These are phyloP conservation scores for Emericellopsis cladophorae DNA, from an alignment of 2,329 filamentous ascomycete genomes.

Conservation along the genomic window DNA sequence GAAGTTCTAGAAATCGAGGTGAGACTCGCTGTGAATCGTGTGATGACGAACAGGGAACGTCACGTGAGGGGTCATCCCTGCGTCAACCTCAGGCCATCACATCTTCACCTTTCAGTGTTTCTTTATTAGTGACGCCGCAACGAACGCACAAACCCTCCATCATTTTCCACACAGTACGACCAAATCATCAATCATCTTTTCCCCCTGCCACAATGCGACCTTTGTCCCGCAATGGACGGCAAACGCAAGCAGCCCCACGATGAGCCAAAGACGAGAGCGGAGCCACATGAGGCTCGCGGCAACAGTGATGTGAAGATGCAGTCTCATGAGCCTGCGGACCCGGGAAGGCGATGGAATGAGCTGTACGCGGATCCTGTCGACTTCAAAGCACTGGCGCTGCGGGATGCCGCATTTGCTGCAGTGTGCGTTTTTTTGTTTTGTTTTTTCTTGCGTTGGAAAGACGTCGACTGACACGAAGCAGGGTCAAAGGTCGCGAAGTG, in stretches of 20 bases:
- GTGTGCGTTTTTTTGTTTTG: slow-evolving; percentile 22
- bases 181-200: neutral
- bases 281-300: no score
- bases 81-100: no score
- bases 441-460: neutral
- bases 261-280: neutral
- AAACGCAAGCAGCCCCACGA: neutral
- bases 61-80: no score
- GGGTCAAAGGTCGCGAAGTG: slow-evolving; percentile 36
- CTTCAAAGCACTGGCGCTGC: slow-evolving; percentile 26
- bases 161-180: no score
- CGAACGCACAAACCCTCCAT: no score
- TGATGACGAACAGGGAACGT: no score
- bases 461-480: neutral
- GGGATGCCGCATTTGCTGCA: slow-evolving; percentile 27
- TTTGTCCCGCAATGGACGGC: neutral
- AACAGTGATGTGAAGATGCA: no score
- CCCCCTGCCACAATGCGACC: neutral
- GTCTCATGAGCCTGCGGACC: no score
- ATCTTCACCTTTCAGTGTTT: no score
- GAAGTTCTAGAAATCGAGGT: no score
- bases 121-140: no score
- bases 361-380: slow-evolving; percentile 28
- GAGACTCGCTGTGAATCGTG: no score
- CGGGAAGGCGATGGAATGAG: slow-evolving; percentile 1